These are phyloP conservation scores for Alternaria sp. DNA, from an alignment of 2,329 filamentous ascomycete species.

Conservation along the genomic window DNA sequence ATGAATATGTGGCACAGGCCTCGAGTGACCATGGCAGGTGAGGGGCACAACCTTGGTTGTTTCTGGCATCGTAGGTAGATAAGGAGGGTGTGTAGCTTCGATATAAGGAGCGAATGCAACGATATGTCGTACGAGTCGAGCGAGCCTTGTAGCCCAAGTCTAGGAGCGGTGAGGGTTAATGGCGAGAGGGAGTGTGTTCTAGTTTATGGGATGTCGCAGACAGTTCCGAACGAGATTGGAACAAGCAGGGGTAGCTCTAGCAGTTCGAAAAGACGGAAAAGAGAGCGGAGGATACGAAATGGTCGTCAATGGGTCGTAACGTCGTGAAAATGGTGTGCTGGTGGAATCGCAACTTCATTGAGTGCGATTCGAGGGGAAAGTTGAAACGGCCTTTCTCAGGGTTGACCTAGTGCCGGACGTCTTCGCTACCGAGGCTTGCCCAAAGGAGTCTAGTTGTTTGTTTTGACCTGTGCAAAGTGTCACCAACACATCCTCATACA, in stretches of 20 bases:
- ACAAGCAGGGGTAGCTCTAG: conserved; percentile 2
- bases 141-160: conserved; percentile 8
- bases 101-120: not conserved
- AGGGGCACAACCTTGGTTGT: conserved; percentile 76
- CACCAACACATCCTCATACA: no score
- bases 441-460: not conserved
- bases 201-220: conserved; percentile 16
- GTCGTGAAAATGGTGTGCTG: conserved; percentile 35
- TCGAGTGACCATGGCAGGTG: conserved; percentile 93
- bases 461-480: no score
- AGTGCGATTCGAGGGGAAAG: conserved; percentile 23
- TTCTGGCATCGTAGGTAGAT: conserved; percentile 43
- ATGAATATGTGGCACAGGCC: conserved; percentile 88
- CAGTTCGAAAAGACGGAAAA: conserved; percentile 19
- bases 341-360: conserved; percentile 19
- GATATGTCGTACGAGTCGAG: not conserved
- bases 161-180: conserved; percentile 25
- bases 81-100: conserved; percentile 2
- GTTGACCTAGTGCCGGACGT: conserved; percentile 26
- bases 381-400: conserved; percentile 26
- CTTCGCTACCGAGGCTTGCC: conserved; percentile 20
- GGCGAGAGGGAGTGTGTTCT: conserved; percentile 25
- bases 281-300: conserved; percentile 31
- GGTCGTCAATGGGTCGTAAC: conserved; percentile 45
- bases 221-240: conserved; percentile 13